A percentile compares a stretch with the other conserved stretches of the same genome.
Conservation (phyloP, 352 stramenopile genomes). For the Phytophthora macrochlamydospora region DNA sequence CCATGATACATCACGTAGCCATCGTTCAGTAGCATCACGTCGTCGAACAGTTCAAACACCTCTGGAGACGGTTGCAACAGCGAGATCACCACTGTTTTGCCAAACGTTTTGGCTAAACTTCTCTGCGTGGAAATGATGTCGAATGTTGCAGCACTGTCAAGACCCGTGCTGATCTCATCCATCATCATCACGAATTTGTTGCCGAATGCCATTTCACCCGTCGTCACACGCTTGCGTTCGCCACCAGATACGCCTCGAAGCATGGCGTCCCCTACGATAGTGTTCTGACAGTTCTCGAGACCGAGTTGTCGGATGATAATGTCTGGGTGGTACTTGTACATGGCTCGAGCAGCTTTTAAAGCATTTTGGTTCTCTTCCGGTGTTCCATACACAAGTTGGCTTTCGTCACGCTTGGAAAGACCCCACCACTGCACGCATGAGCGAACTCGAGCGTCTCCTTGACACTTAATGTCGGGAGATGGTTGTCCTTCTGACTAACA, state of each 20-base stretch:
- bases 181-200: slow-evolving; percentile 27
- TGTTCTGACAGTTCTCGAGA: slow-evolving; percentile 29
- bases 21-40: slow-evolving; percentile 87
- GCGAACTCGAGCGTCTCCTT: slow-evolving; percentile 61
- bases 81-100: slow-evolving; percentile 60
- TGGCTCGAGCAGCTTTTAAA: slow-evolving; percentile 7
- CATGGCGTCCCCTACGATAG: slow-evolving; percentile 81
- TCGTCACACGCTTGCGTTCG: slow-evolving; percentile 48
- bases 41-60: slow-evolving; percentile 91
- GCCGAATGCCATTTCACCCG: slow-evolving; percentile 23
- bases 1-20: slow-evolving; percentile 86
- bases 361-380: slow-evolving; percentile 32
- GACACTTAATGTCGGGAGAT: slow-evolving; percentile 50
- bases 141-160: slow-evolving; percentile 27
- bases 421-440: slow-evolving; percentile 35
- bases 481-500: slow-evolving; percentile 60
- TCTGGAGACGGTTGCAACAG: slow-evolving; percentile 90
- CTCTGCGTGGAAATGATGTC: slow-evolving; percentile 42
- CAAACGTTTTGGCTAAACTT: slow-evolving; percentile 35
- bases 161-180: slow-evolving; percentile 29
- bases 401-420: slow-evolving; percentile 9
- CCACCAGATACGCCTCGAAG: slow-evolving; percentile 61
- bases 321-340: slow-evolving; percentile 28
- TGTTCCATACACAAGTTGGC: slow-evolving; percentile 28
- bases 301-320: slow-evolving; percentile 19